A percentile compares a stretch with the other conserved stretches of the same genome.
Conservation (phyloP, 805 yeast species). For the Jamesozyma piceae region DNA sequence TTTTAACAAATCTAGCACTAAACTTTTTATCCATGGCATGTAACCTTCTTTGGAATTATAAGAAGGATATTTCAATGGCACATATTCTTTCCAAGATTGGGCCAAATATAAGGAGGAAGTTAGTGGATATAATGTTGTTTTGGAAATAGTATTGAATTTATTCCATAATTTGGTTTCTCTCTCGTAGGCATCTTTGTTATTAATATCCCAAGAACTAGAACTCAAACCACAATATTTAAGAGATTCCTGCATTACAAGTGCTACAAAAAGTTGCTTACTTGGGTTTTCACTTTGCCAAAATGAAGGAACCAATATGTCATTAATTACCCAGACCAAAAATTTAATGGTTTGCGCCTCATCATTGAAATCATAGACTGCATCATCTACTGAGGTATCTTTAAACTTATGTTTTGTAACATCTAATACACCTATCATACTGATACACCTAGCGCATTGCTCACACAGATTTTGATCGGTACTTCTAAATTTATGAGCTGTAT, state of each 20-base stretch:
- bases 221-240: conserved; percentile 51
- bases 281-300: conserved; percentile 91
- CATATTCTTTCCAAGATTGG: conserved; percentile 42
- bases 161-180: conserved; percentile 44
- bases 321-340: conserved; percentile 57
- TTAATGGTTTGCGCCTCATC: conserved; percentile 51
- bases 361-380: conserved; percentile 54
- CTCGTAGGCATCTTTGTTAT: conserved; percentile 18
- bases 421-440: conserved; percentile 69
- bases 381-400: conserved; percentile 11
- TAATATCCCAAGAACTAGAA: conserved; percentile 27
- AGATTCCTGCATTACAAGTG: conserved; percentile 82
- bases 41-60: conserved; percentile 47
- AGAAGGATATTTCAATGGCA: conserved; percentile 51
- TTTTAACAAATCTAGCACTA: conserved; percentile 57
- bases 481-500: conserved; percentile 49
- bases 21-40: conserved; percentile 60
- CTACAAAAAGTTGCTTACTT: conserved; percentile 68
- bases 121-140: conserved; percentile 67
- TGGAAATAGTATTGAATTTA: conserved; percentile 53
- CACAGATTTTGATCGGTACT: conserved; percentile 41
- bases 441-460: conserved; percentile 52
- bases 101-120: conserved; percentile 60
- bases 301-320: conserved; percentile 64
- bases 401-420: conserved; percentile 52